Base-by-base conservation (phyloP, 805 yeast species). In the Komagataella ulmi region DNA sequence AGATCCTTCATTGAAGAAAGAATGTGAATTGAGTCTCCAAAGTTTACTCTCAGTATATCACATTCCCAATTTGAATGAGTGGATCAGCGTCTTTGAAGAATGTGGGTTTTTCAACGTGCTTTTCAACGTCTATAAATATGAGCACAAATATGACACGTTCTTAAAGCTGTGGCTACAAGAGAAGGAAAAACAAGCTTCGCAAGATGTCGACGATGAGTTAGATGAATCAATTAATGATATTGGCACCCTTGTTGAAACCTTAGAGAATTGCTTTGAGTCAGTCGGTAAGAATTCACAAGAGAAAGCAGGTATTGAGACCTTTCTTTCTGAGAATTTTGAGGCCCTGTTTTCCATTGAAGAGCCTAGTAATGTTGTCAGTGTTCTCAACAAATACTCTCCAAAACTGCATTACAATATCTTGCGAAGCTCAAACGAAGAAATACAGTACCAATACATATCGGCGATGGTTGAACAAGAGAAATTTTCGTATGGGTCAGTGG, bases 21-120 rank as follows among this genome's bases (percentile, higher is more conserved):
- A 85, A 54, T 79, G 87, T 57, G 91, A 91, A 61, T 70, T 85
- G 47, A 90, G 95, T 10, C 63, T 89, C 7, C 87, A 83, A 58
- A 76, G 88, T 48, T 62, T 93, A 17, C 61, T 91, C 1, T 78
- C 95, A 0, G 71, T 73, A 1, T 84, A 83, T 61, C 79, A 76
- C 50, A 88, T 91, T 0, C 66, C 74, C 0, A 73, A 79, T 57
- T 67, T 76, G 21, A 71, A 72, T 1, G 65, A 64, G 18, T 62
- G 88, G 46, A 62, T 81, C 7, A 71, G 72, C 17, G 68, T 74
- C 49, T 69, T 87, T 50, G 74, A 74, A 49, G 69, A 74, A 30
- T 81, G 80, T 1, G 73, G 75, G 12, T 85, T 78, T 59, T 73
- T 71, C 58, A 71, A 76, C 45, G 88, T 84, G 0, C 67, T 88